phyloP scores from a whole-genome alignment of 2,329 filamentous ascomycete genomes.

The Cladosporium phlei region DNA sequence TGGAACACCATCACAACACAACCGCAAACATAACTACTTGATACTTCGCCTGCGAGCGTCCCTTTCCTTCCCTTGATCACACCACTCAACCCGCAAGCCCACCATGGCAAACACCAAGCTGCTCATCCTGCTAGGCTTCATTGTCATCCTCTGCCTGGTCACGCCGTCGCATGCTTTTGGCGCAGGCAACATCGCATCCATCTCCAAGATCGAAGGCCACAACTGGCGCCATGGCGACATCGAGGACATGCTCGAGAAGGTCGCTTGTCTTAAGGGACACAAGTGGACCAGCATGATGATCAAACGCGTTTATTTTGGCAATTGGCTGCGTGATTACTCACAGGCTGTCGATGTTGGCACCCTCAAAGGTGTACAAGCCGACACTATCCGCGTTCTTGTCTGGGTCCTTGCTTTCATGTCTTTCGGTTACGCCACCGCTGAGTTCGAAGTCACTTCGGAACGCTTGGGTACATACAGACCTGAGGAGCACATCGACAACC shows the following conservation, averaged over 20 bases:
- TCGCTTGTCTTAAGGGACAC: slow-evolving; percentile 54
- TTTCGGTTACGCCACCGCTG: slow-evolving; percentile 53
- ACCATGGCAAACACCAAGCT: slow-evolving; percentile 13
- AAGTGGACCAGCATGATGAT: slow-evolving; percentile 76
- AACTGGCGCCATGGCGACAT: slow-evolving; percentile 53
- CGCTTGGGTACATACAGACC: slow-evolving; percentile 48
- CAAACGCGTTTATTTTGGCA: slow-evolving; percentile 38
- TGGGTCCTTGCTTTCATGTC: slow-evolving; percentile 54
- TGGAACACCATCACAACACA: slow-evolving; percentile 7
- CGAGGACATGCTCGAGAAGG: slow-evolving; percentile 47
- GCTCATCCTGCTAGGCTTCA: slow-evolving; percentile 24
- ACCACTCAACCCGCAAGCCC: neutral
- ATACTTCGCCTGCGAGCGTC: neutral
- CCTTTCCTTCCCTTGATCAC: neutral
- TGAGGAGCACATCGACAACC: slow-evolving; percentile 53
- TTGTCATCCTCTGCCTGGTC: slow-evolving; percentile 25
- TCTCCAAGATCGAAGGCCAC: slow-evolving; percentile 42
- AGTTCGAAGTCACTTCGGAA: slow-evolving; percentile 54
- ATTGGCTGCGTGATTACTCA: slow-evolving; percentile 48
- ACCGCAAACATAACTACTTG: neutral
- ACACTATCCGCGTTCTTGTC: slow-evolving; percentile 51
- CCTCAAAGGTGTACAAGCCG: slow-evolving; percentile 49
- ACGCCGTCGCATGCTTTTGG: slow-evolving; percentile 38
- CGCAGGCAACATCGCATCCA: slow-evolving; percentile 44
- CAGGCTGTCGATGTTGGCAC: slow-evolving; percentile 54